A percentile compares a stretch with the other conserved stretches of the same genome.
Evolutionary conservation across 306 rosid genomes (phyloP).

Genomic region (Lathyrus tuberosus): DNA sequence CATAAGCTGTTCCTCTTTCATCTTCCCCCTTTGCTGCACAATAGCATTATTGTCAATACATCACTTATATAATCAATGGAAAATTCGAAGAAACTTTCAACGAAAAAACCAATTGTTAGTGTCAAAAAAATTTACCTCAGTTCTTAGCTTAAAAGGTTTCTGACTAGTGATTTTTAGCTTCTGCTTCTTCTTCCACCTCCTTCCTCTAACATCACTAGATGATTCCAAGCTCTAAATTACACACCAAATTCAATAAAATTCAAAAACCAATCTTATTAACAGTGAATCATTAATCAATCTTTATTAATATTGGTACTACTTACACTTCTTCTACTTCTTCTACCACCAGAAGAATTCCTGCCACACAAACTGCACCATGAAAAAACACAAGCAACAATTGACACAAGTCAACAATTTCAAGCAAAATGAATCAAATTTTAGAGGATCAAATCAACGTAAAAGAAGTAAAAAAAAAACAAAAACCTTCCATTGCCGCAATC

Average conservation of each 20-base stretch:
- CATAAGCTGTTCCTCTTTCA: slow-evolving; percentile 77
- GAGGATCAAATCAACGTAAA: not conserved
- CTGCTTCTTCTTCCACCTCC: slow-evolving; percentile 74
- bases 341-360: slow-evolving; percentile 64
- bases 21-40: slow-evolving; percentile 87
- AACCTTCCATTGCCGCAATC: slow-evolving; percentile 67
- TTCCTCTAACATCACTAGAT: slow-evolving; percentile 58
- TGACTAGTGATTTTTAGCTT: slow-evolving; percentile 64
- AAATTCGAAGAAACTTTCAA: not conserved
- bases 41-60: slow-evolving; percentile 30
- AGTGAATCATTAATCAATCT: slow-evolving; percentile 26
- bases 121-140: slow-evolving; percentile 60
- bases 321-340: slow-evolving; percentile 88
- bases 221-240: slow-evolving; percentile 74
- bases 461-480: slow-evolving; percentile 7
- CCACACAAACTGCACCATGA: slow-evolving; percentile 59
- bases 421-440: not conserved
- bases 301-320: slow-evolving; percentile 31
- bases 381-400: not conserved
- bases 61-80: slow-evolving; percentile 32
- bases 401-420: slow-evolving; percentile 2
- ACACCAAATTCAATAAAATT: slow-evolving; percentile 9
- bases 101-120: not conserved
- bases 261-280: not conserved
- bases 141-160: slow-evolving; percentile 89